Base-by-base conservation (phyloP, 2,329 filamentous ascomycete species). In the Bipolaris bicolor region DNA sequence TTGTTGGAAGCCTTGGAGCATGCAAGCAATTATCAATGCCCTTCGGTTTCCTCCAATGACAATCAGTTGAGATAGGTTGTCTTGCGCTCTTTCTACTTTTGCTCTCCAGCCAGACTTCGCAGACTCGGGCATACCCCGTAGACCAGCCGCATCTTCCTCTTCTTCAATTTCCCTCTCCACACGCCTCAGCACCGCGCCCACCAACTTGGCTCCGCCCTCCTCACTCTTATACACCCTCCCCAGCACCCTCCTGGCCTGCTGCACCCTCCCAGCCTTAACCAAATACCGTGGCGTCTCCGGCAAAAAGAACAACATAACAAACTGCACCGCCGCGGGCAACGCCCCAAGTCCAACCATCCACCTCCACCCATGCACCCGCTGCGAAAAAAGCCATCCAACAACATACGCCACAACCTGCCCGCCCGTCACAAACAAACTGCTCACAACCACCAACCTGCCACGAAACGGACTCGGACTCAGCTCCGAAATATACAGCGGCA, bases 331-430 rank as follows among this genome's bases (percentile, higher is more conserved):
- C 0, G 92, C 93, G 0, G 94, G 94, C 24, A 89, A 60, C 7
- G 90, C 90, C 0, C 93, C 94, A 0, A 97, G 77, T 0, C 93
- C 93, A 0, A 97, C 92, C 85, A 97, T 93, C 88, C 90, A 96
- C 48, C 92, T 83, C 93, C 94, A 98, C 1, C 90, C 91, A 43
- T 69, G 62, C 3, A 49, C 58, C 7, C 84, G 82, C 9, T 61
- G 60, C 5, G 86, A 83, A 45, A 96, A 88, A 0, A 82, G 75
- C 89, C 90, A 97, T 1, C 94, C 94, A 6, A 92, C 79, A 1
- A 96, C 73, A 75, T 97, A 97, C 2, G 94, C 93, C 18, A 96
- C 85, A 1, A 97, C 90, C 77, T 97, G 93, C 0, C 94, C 94
- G 10, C 90, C 81, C 0, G 93, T 97, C 55, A 97, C 89, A 65